Conservation (phyloP, 2,329 filamentous ascomycete genomes). For the Fusarium equiseti region DNA sequence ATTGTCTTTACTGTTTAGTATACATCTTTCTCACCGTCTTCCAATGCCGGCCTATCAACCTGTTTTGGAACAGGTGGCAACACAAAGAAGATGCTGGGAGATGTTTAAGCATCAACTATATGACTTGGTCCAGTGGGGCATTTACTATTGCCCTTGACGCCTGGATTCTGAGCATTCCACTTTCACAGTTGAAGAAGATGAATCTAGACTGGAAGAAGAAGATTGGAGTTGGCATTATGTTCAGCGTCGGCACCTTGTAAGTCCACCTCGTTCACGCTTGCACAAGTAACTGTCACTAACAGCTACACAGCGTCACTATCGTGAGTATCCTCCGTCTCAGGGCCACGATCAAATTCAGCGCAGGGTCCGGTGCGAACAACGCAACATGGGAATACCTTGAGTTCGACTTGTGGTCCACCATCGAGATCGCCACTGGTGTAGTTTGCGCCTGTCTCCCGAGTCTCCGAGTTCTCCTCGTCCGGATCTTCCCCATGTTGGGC, state of each 20-base stretch:
- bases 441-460: not conserved
- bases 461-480: not conserved
- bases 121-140: not conserved
- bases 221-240: not conserved
- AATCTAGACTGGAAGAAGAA: not conserved
- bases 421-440: not conserved
- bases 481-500: not conserved
- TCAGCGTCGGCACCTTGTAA: not conserved
- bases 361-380: not conserved
- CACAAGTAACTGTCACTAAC: not conserved
- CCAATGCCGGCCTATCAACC: not conserved
- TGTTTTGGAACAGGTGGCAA: not conserved
- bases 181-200: not conserved
- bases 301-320: not conserved
- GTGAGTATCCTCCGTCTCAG: not conserved
- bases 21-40: not conserved
- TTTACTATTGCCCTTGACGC: not conserved
- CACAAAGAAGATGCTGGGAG: not conserved
- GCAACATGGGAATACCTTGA: not conserved
- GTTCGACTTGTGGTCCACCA: not conserved
- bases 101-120: not conserved
- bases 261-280: rapidly evolving
- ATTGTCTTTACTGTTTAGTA: not conserved
- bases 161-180: not conserved
- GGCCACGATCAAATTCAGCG: not conserved